Evolutionary conservation across 2,329 filamentous ascomycete species (phyloP), one percentile per base, ranked within the genome.

Genomic region (Chaetomium strumarium): DNA sequence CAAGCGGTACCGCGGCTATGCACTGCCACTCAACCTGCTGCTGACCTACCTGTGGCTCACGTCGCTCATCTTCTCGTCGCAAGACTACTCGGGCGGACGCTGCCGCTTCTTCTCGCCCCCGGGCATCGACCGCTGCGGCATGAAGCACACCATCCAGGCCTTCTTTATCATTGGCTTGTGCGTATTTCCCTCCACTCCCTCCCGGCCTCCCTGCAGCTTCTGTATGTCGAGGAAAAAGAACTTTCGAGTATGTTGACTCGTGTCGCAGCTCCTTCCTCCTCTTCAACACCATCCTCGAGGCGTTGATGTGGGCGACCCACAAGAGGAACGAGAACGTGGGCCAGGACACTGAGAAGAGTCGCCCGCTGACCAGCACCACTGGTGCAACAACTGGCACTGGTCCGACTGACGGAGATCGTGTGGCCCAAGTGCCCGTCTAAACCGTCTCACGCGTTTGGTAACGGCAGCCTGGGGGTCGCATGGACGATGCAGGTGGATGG

Each of bases 121-220:
- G 5, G n/a, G 31, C 9, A 12, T 44, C 20, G 37, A 30, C 20
- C 51, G 38, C 17, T 61, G 59, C 16, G 41, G 56, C 2, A 33
- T 60, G 29, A 60, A 61, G 55, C 60, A 62, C 30, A 43, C 60
- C 0, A 48, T 57, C 5, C 58, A 59, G 44, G 56, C 59, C 0
- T 62, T 62, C 33, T 34, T 47, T 14, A 62, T 62, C 20, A 52
- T 62, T 29, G 60, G 60, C n/a, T 62, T 62, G 60, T 62, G 8
- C 31, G 60, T 58, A 2, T 20, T 16, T 10, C 34, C 34, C 14
- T 14, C n/a, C n/a, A n/a, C n/a, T n/a, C n/a, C n/a, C n/a, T n/a
- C n/a, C n/a, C n/a, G n/a, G n/a, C n/a, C n/a, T n/a, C n/a, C n/a
- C n/a, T n/a, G n/a, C n/a, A n/a, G n/a, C n/a, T n/a, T n/a, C n/a